phyloP scores from a whole-genome alignment of 169 alveolate genomes.

The Eimeria maxima region DNA sequence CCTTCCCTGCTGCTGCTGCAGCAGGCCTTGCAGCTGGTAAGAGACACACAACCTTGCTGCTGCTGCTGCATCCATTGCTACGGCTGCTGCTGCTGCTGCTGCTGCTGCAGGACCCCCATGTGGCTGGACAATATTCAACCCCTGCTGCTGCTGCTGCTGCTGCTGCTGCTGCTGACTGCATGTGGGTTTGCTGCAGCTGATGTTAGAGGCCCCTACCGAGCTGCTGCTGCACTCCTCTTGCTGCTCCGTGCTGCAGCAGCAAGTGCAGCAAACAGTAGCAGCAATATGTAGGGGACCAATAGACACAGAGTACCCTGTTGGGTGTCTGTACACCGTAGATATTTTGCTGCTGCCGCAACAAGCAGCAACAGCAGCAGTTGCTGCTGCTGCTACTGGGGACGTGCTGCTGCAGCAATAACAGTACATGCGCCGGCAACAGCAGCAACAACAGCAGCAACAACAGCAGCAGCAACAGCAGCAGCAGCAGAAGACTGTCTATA shows the following conservation, averaged over 20 bases:
- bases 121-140: too few relatives aligned
- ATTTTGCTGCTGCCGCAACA: background rate
- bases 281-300: background rate
- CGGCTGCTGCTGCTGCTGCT: conserved; percentile 37
- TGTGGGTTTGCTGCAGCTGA: conserved; percentile 29
- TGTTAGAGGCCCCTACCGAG: background rate
- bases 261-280: background rate
- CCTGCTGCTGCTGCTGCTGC: background rate
- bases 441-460: background rate
- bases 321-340: conserved; percentile 55
- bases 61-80: too few relatives aligned
- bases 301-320: background rate
- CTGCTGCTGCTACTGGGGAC: background rate
- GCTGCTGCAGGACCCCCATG: background rate
- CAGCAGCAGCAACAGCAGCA: background rate
- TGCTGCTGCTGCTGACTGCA: conserved; percentile 2
- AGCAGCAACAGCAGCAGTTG: background rate
- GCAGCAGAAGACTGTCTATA: background rate
- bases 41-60: background rate
- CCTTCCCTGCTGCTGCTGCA: conserved; percentile 58
- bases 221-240: conserved; percentile 14
- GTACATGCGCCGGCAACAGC: background rate
- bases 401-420: conserved; percentile 17
- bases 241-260: conserved; percentile 33
- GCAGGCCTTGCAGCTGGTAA: conserved; percentile 26